phyloP scores from a whole-genome alignment of 148 eudicot genomes.

The Chenopodium formosanum region DNA sequence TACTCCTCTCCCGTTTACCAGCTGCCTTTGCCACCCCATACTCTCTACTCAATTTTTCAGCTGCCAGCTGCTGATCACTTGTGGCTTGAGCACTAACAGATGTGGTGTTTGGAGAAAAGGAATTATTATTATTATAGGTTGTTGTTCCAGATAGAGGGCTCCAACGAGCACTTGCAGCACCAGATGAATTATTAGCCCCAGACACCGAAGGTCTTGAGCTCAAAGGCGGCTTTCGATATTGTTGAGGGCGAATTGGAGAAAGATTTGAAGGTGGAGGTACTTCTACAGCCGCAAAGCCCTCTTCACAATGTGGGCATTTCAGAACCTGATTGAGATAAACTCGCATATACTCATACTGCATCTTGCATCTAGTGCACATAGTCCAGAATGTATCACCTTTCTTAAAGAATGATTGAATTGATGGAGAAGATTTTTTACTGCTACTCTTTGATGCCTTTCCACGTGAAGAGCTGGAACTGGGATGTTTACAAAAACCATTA shows the following conservation, averaged over 20 bases:
- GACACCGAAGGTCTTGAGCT: conserved; percentile 30
- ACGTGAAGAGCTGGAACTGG: conserved; percentile 30
- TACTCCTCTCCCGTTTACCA: conserved; percentile 11
- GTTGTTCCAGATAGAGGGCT: conserved; percentile 29
- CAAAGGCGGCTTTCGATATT: conserved; percentile 27
- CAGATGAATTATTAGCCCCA: conserved; percentile 16
- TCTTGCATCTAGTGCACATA: conserved; percentile 62
- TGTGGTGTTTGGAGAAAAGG: conserved; percentile 12
- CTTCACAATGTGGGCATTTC: conserved; percentile 63
- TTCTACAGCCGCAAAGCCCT: conserved; percentile 60
- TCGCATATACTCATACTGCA: conserved; percentile 83
- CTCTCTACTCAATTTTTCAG: conserved; percentile 54
- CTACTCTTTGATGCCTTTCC: conserved; percentile 34
- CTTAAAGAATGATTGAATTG: conserved; percentile 35
- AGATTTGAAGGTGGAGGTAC: conserved; percentile 56
- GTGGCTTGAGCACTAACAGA: conserved; percentile 44
- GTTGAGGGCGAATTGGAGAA: conserved; percentile 34
- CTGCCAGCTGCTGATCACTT: conserved; percentile 34
- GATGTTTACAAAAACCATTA: conserved; percentile 47
- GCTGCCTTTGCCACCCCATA: conserved; percentile 31
- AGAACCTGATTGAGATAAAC: conserved; percentile 60
- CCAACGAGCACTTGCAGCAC: conserved; percentile 32
- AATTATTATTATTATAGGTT: conserved; percentile 16
- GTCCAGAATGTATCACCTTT: conserved; percentile 85
- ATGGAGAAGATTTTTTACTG: conserved; percentile 25